A percentile compares a stretch with the other conserved stretches of the same genome.
phyloP scores from a whole-genome alignment of 1,139 yeast genomes.

The Suhomyces ambrosiae region DNA sequence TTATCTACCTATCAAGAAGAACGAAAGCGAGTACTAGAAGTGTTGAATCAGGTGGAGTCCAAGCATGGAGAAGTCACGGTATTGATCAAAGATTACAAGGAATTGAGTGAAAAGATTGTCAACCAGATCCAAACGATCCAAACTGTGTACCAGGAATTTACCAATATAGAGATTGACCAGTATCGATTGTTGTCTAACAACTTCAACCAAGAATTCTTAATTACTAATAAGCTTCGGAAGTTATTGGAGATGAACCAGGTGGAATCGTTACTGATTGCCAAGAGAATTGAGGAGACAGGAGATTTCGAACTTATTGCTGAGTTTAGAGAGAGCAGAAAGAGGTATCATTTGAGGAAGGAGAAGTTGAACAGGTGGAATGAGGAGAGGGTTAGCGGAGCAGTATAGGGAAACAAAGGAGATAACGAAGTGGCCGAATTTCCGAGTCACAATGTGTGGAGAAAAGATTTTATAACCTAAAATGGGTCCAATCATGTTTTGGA shows the following conservation, averaged over 20 bases:
- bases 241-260: slow-evolving; percentile 29
- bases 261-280: slow-evolving; percentile 26
- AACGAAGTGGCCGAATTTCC: background rate
- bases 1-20: slow-evolving; percentile 26
- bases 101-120: slow-evolving; percentile 27
- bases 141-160: slow-evolving; percentile 34
- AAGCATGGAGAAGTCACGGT: slow-evolving; percentile 27
- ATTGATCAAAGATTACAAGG: slow-evolving; percentile 32
- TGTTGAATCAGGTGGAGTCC: slow-evolving; percentile 24
- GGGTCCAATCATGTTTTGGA: no score
- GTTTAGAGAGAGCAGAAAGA: slow-evolving; percentile 50
- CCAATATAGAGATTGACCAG: slow-evolving; percentile 40
- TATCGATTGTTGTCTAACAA: slow-evolving; percentile 43
- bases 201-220: slow-evolving; percentile 36
- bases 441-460: no score
- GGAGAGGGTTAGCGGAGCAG: slow-evolving; percentile 60
- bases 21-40: slow-evolving; percentile 19
- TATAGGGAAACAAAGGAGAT: background rate
- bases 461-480: no score
- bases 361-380: slow-evolving; percentile 64
- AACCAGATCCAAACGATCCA: slow-evolving; percentile 30
- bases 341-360: slow-evolving; percentile 58
- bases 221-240: slow-evolving; percentile 30
- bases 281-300: slow-evolving; percentile 14
- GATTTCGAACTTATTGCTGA: slow-evolving; percentile 23